Evolutionary conservation across 345 rosid genomes (phyloP).

Genomic region (Gossypium longicalyx): DNA sequence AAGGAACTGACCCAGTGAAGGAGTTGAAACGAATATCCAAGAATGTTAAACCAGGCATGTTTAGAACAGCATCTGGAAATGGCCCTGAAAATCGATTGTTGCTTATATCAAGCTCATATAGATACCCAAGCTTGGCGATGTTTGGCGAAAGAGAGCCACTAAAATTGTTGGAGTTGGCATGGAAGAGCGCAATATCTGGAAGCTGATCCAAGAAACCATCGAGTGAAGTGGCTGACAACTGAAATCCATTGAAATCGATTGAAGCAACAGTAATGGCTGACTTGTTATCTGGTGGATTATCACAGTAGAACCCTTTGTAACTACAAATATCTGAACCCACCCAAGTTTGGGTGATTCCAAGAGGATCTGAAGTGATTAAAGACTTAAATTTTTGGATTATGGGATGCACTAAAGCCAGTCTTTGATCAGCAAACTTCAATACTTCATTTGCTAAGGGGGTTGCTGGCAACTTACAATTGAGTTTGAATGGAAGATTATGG

Average conservation of each 20-base stretch:
- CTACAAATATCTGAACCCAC: conserved; percentile 65
- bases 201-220: conserved; percentile 72
- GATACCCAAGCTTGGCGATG: conserved; percentile 58
- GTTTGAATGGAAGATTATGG: background rate
- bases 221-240: conserved; percentile 62
- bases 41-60: conserved; percentile 50
- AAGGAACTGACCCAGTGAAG: conserved; percentile 69
- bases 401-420: conserved; percentile 69
- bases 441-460: conserved; percentile 12
- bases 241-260: conserved; percentile 85
- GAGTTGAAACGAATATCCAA: conserved; percentile 70
- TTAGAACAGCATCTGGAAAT: conserved; percentile 57
- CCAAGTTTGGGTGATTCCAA: conserved; percentile 67
- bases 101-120: conserved; percentile 83
- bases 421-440: conserved; percentile 51
- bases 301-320: conserved; percentile 80
- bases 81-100: conserved; percentile 72
- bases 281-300: conserved; percentile 69
- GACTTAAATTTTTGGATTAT: conserved; percentile 72
- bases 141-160: conserved; percentile 49
- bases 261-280: conserved; percentile 74
- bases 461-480: conserved; percentile 18
- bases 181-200: conserved; percentile 74
- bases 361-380: conserved; percentile 61
- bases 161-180: conserved; percentile 81